Percentiles rank a stretch among this genome's conserved stretches.
These are phyloP conservation scores for Thalassiosira profunda DNA, from an alignment of 108 stramenopile genomes.

Conservation along the genomic window DNA sequence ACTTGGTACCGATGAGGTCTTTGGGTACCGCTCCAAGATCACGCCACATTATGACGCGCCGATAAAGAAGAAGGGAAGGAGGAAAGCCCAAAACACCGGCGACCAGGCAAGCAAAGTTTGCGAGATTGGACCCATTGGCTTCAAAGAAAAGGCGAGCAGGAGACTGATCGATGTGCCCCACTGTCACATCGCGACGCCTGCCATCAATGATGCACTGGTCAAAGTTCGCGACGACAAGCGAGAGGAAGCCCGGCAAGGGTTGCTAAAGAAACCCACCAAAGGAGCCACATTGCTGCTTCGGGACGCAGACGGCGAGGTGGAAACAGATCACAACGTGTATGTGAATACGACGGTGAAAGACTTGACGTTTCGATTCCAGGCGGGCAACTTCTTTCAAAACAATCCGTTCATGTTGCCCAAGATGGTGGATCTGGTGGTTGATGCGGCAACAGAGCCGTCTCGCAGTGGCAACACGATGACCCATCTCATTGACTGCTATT, in stretches of 20 bases:
- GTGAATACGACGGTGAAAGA: slow-evolving; percentile 77
- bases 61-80: slow-evolving; percentile 39
- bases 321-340: slow-evolving; percentile 84
- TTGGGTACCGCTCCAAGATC: slow-evolving; percentile 93
- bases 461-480: slow-evolving; percentile 41
- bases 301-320: slow-evolving; percentile 79
- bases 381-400: slow-evolving; percentile 98
- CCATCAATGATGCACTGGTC: slow-evolving; percentile 85
- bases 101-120: not conserved
- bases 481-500: slow-evolving; percentile 96
- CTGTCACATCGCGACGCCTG: slow-evolving; percentile 95
- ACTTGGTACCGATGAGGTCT: slow-evolving; percentile 91
- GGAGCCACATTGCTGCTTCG: slow-evolving; percentile 94
- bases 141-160: slow-evolving; percentile 79
- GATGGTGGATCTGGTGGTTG: slow-evolving; percentile 94
- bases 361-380: slow-evolving; percentile 81
- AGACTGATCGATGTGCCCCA: slow-evolving; percentile 89
- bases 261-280: slow-evolving; percentile 56
- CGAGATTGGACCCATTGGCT: slow-evolving; percentile 79
- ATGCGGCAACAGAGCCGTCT: slow-evolving; percentile 52
- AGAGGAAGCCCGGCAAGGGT: slow-evolving; percentile 47
- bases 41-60: slow-evolving; percentile 98
- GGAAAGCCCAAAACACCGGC: not conserved
- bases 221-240: slow-evolving; percentile 58
- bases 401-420: slow-evolving; percentile 93